Percentiles rank a stretch among this genome's conserved stretches.
Evolutionary conservation across 352 stramenopile species (phyloP).

Genomic region (Globisporangium paroecandrum): DNA sequence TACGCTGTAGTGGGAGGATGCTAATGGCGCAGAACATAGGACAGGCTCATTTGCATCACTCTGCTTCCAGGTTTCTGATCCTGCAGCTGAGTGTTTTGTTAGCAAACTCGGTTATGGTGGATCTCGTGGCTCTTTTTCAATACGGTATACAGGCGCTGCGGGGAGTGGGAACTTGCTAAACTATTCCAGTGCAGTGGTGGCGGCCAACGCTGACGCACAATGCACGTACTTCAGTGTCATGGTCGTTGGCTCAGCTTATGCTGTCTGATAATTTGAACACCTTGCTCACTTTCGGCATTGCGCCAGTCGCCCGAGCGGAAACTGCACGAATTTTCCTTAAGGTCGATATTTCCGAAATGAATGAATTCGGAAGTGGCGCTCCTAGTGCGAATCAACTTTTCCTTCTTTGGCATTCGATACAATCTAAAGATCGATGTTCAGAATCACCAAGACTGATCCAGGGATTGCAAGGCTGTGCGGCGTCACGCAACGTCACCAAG

Average conservation of each 20-base stretch:
- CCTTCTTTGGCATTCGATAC: background rate
- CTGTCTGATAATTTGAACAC: background rate
- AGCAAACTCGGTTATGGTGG: background rate
- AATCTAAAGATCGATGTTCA: background rate
- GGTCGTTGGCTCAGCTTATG: background rate
- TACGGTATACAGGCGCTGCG: background rate
- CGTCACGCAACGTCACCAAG: background rate
- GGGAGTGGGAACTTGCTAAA: background rate
- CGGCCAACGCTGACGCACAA: background rate
- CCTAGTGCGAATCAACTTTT: background rate
- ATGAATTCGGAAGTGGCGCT: no score
- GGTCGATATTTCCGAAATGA: no score
- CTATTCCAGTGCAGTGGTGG: background rate
- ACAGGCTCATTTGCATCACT: background rate
- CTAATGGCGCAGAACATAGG: background rate
- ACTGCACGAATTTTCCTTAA: background rate
- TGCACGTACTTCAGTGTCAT: background rate
- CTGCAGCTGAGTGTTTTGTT: background rate
- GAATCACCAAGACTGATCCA: background rate
- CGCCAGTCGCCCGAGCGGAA: background rate
- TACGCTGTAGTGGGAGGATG: background rate
- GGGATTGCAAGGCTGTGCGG: background rate
- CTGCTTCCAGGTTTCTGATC: background rate
- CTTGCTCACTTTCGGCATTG: background rate
- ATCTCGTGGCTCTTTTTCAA: no score